Evolutionary conservation across 805 yeast species (phyloP), one percentile per base, ranked within the genome.

Genomic region (Pichia scutulata): DNA sequence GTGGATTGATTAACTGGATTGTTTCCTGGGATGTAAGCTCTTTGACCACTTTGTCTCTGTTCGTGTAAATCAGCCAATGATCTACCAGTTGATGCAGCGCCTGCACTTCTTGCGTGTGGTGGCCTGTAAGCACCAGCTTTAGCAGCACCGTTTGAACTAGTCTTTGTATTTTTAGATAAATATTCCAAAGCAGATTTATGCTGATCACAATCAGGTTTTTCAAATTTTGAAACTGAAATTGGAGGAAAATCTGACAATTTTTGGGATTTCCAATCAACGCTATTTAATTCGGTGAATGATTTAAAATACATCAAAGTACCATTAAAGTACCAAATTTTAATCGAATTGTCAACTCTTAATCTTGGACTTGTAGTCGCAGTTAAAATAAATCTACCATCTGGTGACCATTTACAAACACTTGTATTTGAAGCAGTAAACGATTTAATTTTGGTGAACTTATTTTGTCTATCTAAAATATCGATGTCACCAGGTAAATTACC

Each of bases 291-390:
- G 48, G 76, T 78, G 68, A 82, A 89, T 57, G 89, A 96, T 61
- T 81, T 81, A 59, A 78, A 76, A 68, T 77, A 95, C 49, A 88
- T 75, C 56, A 93, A 76, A 58, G 82, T 78, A 45, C 99, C 99
- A 53, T 82, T 74, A 49, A 82, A 89, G 67, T 93, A 95, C 97
- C 98, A 93, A 60, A 93, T 75, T 68, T 88, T 87, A 59, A 85
- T 82, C 53, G 97, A 92, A 66, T 93, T 93, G 70, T 95, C 99
- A 41, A 93, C 99, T 63, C 99, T 82, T 60, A 93, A 78, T 60
- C 99, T 79, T 56, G 99, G 99, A 21, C 97, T 82, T 0, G 98
- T 93, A 6, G 98, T 95, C 19, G 99, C 98, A 16, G 98, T 92
- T 67, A 93, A 71, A 51, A 93, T 81, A 63, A 77, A 89, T 62